A percentile compares a stretch with the other conserved stretches of the same genome.
These are phyloP conservation scores for Phylloporus rhodoxanthus DNA, from an alignment of 768 basidiomycete genomes.

Conservation along the genomic window DNA sequence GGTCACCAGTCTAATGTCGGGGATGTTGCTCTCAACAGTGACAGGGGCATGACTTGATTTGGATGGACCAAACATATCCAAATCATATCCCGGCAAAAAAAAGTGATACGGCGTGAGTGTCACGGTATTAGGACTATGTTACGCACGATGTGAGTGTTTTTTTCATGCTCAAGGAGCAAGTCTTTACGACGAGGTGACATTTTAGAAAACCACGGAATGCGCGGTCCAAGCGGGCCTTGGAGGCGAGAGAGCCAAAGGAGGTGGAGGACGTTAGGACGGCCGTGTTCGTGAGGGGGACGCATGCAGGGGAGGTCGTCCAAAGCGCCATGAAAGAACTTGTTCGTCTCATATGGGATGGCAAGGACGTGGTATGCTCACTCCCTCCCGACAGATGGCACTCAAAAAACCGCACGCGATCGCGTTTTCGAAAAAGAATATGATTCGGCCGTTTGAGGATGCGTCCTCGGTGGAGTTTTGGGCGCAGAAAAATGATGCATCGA, in stretches of 20 bases:
- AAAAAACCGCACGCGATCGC: slow-evolving; percentile 88
- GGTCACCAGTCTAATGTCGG: too few relatives aligned
- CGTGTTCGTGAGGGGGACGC: slow-evolving; percentile 86
- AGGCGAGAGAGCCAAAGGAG: slow-evolving; percentile 83
- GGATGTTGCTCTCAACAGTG: too few relatives aligned
- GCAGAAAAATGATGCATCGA: slow-evolving; percentile 86
- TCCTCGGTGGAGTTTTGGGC: slow-evolving; percentile 89
- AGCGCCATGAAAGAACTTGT: slow-evolving; percentile 87
- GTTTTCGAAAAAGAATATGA: slow-evolving; percentile 88
- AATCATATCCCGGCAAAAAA: neutral
- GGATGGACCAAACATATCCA: neutral
- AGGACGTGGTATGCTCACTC: neutral
- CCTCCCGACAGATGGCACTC: slow-evolving; percentile 70
- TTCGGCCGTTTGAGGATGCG: slow-evolving; percentile 85
- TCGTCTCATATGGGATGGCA: slow-evolving; percentile 20
- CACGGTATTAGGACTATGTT: slow-evolving; percentile 13
- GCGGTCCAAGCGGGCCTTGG: slow-evolving; percentile 83
- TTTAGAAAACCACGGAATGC: slow-evolving; percentile 91
- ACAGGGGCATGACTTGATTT: neutral
- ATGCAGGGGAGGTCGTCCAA: slow-evolving; percentile 76
- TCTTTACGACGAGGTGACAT: neutral
- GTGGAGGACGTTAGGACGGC: slow-evolving; percentile 83
- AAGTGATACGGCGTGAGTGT: neutral
- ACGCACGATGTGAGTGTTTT: slow-evolving; percentile 26
- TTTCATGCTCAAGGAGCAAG: neutral